These are phyloP conservation scores for Sclerotiophoma versabilis DNA, from an alignment of 2,329 filamentous ascomycete genomes.

Conservation along the genomic window DNA sequence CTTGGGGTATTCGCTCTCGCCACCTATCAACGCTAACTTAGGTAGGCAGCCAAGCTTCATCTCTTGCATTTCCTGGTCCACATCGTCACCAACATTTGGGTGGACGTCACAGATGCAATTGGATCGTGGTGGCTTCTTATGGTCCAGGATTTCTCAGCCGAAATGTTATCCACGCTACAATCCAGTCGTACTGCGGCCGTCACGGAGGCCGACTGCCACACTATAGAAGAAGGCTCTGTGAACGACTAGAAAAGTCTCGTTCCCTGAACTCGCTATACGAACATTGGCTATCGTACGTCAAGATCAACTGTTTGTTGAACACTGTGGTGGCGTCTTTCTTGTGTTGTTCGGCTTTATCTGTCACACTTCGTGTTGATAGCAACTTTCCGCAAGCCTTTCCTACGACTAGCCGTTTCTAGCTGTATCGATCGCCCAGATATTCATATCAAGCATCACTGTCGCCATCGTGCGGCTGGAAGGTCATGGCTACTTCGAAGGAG, in stretches of 20 bases:
- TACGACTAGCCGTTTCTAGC: not conserved
- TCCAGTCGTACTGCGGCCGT: slow-evolving; percentile 17
- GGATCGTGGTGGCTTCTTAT: slow-evolving; percentile 5
- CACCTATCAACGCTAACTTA: not conserved
- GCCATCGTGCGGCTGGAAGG: not conserved
- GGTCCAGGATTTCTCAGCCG: slow-evolving; percentile 28
- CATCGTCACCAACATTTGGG: slow-evolving; percentile 23
- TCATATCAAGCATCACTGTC: not conserved
- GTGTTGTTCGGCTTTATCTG: not conserved
- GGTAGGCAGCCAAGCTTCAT: slow-evolving; percentile 38
- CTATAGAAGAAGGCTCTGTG: slow-evolving; percentile 21
- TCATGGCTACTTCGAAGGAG: slow-evolving; percentile 10
- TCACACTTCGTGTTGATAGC: not conserved
- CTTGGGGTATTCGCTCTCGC: slow-evolving; percentile 3
- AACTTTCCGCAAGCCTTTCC: not conserved
- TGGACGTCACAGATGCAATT: slow-evolving; percentile 30
- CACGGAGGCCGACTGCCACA: slow-evolving; percentile 16
- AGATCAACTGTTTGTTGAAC: slow-evolving; percentile 1
- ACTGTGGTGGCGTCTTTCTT: not conserved
- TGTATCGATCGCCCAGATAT: not conserved
- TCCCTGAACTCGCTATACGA: not conserved
- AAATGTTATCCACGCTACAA: slow-evolving; percentile 19
- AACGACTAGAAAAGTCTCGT: not conserved
- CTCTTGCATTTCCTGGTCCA: slow-evolving; percentile 23
- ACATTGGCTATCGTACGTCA: not conserved